Conservation (phyloP, 1,284 basidiomycete species). For the Cystobasidium sp. region DNA sequence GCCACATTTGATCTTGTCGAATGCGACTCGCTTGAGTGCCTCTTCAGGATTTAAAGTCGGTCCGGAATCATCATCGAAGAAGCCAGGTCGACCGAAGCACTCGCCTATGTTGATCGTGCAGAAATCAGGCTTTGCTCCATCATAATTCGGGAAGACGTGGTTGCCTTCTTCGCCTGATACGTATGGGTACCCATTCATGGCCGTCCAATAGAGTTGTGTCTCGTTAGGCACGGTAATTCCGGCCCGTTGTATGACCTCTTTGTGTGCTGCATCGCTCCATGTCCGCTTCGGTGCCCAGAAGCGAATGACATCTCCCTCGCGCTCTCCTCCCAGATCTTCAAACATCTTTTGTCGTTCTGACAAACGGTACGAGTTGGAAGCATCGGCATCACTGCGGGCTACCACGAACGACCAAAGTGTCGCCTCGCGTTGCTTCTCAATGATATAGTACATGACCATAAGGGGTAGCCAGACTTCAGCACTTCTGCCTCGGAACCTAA, state of each 20-base stretch:
- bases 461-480: slow-evolving; percentile 29
- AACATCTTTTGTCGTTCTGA: slow-evolving; percentile 16
- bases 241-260: not conserved
- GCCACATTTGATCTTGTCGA: slow-evolving; percentile 54
- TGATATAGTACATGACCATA: slow-evolving; percentile 21
- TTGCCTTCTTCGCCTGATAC: slow-evolving; percentile 25
- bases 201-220: slow-evolving; percentile 13
- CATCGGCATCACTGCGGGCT: slow-evolving; percentile 20
- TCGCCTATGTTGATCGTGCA: slow-evolving; percentile 37
- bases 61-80: slow-evolving; percentile 17
- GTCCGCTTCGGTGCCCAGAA: slow-evolving; percentile 20
- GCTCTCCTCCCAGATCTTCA: slow-evolving; percentile 8
- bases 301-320: slow-evolving; percentile 9
- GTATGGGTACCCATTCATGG: slow-evolving; percentile 30
- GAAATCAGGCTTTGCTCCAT: slow-evolving; percentile 16
- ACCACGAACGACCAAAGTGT: slow-evolving; percentile 33
- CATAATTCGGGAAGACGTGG: slow-evolving; percentile 28
- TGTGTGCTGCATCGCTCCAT: slow-evolving; percentile 9
- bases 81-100: slow-evolving; percentile 44
- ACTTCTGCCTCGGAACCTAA: slow-evolving; percentile 23
- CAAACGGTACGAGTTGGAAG: slow-evolving; percentile 8
- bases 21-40: slow-evolving; percentile 55
- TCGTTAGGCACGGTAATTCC: slow-evolving; percentile 20
- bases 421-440: slow-evolving; percentile 40
- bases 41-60: slow-evolving; percentile 36